Percentiles rank a stretch among this genome's conserved stretches.
These are phyloP conservation scores for Tympanopsis confertula DNA, from an alignment of 2,329 filamentous ascomycete species.

Conservation along the genomic window DNA sequence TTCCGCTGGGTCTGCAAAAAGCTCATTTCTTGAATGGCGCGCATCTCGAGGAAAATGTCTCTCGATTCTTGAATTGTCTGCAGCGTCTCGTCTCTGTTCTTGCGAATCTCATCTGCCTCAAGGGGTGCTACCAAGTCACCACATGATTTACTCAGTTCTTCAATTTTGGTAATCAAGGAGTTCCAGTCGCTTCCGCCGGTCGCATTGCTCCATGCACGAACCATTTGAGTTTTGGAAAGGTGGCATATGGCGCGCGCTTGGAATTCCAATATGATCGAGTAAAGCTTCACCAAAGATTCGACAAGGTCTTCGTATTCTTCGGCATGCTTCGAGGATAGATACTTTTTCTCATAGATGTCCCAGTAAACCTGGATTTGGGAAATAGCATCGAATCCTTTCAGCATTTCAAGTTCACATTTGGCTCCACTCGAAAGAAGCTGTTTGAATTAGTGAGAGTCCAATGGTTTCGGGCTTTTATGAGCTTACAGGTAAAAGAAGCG, in stretches of 20 bases:
- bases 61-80: conserved; percentile 6
- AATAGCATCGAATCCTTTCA: conserved; percentile 9
- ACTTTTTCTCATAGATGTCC: conserved; percentile 7
- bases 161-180: conserved; percentile 2
- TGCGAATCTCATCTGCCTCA: conserved; percentile 3
- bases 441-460: background rate
- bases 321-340: conserved; percentile 1
- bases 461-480: background rate
- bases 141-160: background rate
- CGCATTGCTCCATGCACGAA: conserved; percentile 6
- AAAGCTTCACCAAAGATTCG: conserved; percentile 7
- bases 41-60: conserved; percentile 2
- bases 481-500: conserved; percentile 10
- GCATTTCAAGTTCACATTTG: conserved; percentile 8
- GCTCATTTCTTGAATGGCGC: conserved; percentile 2
- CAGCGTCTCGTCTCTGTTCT: conserved; percentile 1
- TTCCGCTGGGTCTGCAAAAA: conserved; percentile 5
- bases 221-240: conserved; percentile 7
- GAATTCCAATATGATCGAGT: conserved; percentile 10
- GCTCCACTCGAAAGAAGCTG: conserved; percentile 7
- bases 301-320: conserved; percentile 1
- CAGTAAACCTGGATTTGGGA: conserved; percentile 8
- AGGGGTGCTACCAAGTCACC: background rate
- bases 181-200: conserved; percentile 3
- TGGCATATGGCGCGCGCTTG: conserved; percentile 6